These are phyloP conservation scores for Coemansia sp. DNA, from an alignment of 192 early-diverging fungal genomes.

Conservation along the genomic window DNA sequence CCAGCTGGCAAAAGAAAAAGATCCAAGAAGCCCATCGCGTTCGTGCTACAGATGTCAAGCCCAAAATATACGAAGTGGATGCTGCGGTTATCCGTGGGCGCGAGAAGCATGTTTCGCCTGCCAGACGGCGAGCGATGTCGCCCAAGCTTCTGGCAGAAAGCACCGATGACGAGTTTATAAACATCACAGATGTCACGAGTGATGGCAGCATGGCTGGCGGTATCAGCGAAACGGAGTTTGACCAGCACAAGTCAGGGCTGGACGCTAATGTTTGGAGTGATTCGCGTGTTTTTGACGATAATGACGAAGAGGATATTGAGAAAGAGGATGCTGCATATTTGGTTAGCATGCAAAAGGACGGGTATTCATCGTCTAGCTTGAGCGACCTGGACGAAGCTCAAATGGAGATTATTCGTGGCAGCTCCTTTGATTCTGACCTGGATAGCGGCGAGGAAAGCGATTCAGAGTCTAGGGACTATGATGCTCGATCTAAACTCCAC, in stretches of 20 bases:
- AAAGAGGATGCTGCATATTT: conserved; percentile 39
- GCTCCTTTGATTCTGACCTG: conserved; percentile 7
- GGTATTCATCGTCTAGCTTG: conserved; percentile 38
- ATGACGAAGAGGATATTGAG: conserved; percentile 37
- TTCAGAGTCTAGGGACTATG: conserved; percentile 23
- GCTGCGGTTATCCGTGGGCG: conserved; percentile 27
- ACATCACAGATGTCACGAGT: conserved; percentile 52
- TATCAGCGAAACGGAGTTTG: conserved; percentile 48
- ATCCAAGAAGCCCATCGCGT: neutral
- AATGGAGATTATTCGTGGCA: conserved; percentile 18
- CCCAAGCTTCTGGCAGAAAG: neutral
- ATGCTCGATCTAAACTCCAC: neutral
- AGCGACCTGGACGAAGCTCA: conserved; percentile 44
- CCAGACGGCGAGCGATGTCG: neutral
- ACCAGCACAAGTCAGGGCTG: conserved; percentile 8
- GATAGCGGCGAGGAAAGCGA: conserved; percentile 48
- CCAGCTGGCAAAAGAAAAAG: conserved; percentile 16
- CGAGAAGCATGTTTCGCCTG: conserved; percentile 2
- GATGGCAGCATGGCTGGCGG: conserved; percentile 21
- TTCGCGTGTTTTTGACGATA: conserved; percentile 14
- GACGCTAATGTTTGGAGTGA: conserved; percentile 26
- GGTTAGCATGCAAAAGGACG: conserved; percentile 19
- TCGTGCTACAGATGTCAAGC: conserved; percentile 7
- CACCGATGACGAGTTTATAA: conserved; percentile 46
- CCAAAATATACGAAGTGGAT: conserved; percentile 19